Evolutionary conservation across 2,329 filamentous ascomycete genomes (phyloP), one percentile per base, ranked within the genome.

Genomic region (Fusarium nurragi): DNA sequence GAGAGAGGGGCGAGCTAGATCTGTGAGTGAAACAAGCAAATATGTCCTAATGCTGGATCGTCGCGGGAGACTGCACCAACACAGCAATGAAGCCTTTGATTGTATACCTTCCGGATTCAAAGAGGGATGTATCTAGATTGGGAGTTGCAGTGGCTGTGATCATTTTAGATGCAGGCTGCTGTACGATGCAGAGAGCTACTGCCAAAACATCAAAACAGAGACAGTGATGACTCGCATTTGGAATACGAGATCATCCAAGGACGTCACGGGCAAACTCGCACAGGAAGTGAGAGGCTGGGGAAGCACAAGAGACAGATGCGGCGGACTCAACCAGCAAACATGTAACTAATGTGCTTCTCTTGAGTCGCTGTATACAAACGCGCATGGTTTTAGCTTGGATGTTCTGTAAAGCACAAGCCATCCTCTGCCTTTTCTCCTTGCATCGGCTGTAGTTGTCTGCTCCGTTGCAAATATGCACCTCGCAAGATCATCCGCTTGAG

Each of bases 11-110:
- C 32, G 21, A n/a, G 19, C 13, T 13, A 34, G 30, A 34, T 34
- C 16, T 34, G 16, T n/a, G 30, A n/a, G 16, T 34, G 30, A n/a
- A 34, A 34, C 30, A 34, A 34, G 30, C 30, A 34, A 34, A 16
- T n/a, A n/a, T 34, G 16, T 34, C 14, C 9, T 41, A n/a, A 60
- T 60, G 54, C 21, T 46, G 34, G 32, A 61, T 48, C 48, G 22
- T 30, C 25, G 21, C 49, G 44, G 44, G 43, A 43, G 13, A 25
- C 37, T 44, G 37, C 23, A 37, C 22, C n/a, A 26, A 28, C 22
- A 16, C 13, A 46, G 36, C 34, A 23, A 21, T 14, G 14, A 55
- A 23, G 18, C 23, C 13, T 34, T 34, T 25, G 36, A 22, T 39
- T 21, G 55, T 54, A 43, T 26, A 61, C 54, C 47, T 54, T 26